Evolutionary conservation across 176 grass and related monocot species (phyloP), one percentile per base, ranked within the genome.

Genomic region (Musa itinerans): DNA sequence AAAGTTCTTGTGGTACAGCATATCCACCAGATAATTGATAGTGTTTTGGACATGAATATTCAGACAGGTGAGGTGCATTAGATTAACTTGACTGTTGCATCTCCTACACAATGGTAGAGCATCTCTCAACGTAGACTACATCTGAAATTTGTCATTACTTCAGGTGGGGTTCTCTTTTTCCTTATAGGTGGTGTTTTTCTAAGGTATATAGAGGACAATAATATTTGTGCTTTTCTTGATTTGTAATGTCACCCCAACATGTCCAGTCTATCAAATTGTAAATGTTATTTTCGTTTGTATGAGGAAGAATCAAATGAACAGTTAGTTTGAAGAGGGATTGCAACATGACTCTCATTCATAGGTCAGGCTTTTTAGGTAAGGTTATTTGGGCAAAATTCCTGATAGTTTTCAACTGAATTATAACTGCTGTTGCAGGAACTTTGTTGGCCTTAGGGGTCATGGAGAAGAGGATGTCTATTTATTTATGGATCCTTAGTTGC

Each of bases 371-470:
- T 59, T 48, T 75, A 34, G 73, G 73, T 56, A 48, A 43, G 73
- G 54, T 59, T 48, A 75, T 52, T 61, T 59, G 14, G 73, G 11
- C 12, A 56, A n/a, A 20, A 61, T 75, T 75, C 55, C 59, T 69
- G 71, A 55, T 52, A 23, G 52, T 73, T 20, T 34, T 57, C 54
- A 59, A 58, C 54, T 75, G 73, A 75, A 75, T 20, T 73, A 57
- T 74, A 55, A 74, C 23, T 75, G 73, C 54, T 75, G 26, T 59
- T 75, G 73, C 73, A 75, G 73, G 73, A 24, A 75, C 27, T 48
- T 72, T 75, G 26, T 58, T 75, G 73, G 54, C 53, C 54, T 61
- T 75, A 75, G 25, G 71, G 50, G 52, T 58, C 73, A 49, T 48
- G 26, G 24, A 20, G 73, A 61, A n/a, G 55, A 75, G 54, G 73